Base-by-base conservation (phyloP, 1,284 basidiomycete genomes). In the Moesziomyces antarcticus region DNA sequence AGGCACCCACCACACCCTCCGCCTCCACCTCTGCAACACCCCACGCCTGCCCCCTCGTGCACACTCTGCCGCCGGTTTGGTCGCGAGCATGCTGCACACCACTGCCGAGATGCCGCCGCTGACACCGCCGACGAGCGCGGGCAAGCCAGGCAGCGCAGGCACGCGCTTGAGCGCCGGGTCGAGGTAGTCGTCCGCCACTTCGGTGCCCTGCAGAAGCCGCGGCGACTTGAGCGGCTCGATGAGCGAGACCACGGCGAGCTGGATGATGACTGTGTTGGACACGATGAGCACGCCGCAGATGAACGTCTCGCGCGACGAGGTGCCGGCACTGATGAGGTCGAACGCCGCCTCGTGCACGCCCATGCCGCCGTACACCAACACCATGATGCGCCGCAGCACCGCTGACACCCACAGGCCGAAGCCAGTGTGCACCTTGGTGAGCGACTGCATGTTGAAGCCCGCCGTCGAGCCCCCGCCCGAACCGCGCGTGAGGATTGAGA, bases 291-390 rank as follows among this genome's bases (percentile, higher is more conserved):
- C 63, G n/a, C 56, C 63, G n/a, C 50, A 53, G 21, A 65, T 59
- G 44, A 65, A 65, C 3, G 63, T 65, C 18, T 65, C 63, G 43
- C 63, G 63, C 3, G 63, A 65, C 20, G 63, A 65, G 20, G 56
- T 65, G n/a, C 63, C 63, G 8, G 49, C 48, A 27, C 56, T 58
- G 48, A 65, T 65, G 25, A 65, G 16, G 14, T 59, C 63, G 33
- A 65, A 65, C 18, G 63, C 63, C 1, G 48, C 47, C 22, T 45
- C 21, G 22, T 65, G 56, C 13, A 65, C 56, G 10, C 63, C 63
- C 52, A 65, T 42, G 6, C 55, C 33, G 27, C 63, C 56, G 21
- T 46, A 65, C 27, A 55, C 14, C 1, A 46, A 65, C 20, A 65
- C 21, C 56, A 59, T 65, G 37, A 65, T 59, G 18, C 48, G 35